phyloP scores from a whole-genome alignment of 164 flowering plant genomes.

The Kalanchoe fedtschenkoi region DNA sequence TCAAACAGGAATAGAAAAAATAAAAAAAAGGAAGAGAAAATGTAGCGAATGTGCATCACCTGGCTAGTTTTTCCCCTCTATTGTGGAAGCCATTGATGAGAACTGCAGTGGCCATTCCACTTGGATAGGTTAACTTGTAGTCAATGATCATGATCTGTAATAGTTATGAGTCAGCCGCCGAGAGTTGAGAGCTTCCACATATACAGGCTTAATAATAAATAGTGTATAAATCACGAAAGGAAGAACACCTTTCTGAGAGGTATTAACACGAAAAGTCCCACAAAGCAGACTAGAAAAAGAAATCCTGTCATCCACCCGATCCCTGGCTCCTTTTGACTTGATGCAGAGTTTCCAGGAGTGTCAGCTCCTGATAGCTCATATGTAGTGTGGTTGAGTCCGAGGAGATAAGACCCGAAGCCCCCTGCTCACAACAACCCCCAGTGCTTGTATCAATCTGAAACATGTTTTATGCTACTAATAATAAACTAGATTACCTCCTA shows the following conservation, averaged over 20 bases:
- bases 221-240: background rate
- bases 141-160: constrained; percentile 85
- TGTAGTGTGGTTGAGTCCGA: constrained; percentile 65
- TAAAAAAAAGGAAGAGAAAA: too few relatives aligned
- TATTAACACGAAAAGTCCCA: constrained; percentile 74
- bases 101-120: constrained; percentile 80
- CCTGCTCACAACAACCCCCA: constrained; percentile 28
- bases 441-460: background rate
- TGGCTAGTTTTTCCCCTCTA: constrained; percentile 53
- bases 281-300: constrained; percentile 59
- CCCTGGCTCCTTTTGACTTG: constrained; percentile 59
- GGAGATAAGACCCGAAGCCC: constrained; percentile 80
- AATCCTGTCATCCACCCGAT: constrained; percentile 76
- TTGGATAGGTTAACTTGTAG: constrained; percentile 70
- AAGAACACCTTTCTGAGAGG: constrained; percentile 71
- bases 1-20: background rate
- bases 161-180: too few relatives aligned
- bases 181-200: background rate
- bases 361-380: constrained; percentile 58
- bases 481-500: constrained; percentile 44
- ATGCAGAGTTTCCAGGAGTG: constrained; percentile 44
- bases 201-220: background rate
- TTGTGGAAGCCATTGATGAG: constrained; percentile 87
- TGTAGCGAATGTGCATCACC: constrained; percentile 19
- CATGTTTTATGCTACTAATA: background rate